Evolutionary conservation across 345 rosid genomes (phyloP).

Genomic region (Lepidium africanum): DNA sequence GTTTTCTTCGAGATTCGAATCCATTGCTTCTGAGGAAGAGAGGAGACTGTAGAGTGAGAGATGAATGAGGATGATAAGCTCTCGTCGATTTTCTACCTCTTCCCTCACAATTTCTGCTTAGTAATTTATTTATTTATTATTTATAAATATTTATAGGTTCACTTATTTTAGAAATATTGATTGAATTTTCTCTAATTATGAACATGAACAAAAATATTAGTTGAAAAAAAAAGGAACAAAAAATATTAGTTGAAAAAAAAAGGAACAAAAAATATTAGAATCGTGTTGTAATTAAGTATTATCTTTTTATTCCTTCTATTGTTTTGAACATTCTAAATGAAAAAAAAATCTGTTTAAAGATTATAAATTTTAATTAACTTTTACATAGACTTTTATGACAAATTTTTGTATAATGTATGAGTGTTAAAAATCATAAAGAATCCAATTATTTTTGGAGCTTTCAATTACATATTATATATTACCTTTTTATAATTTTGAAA

Average conservation of each 20-base stretch:
- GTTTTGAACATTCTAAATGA: neutral
- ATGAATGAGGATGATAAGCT: conserved; percentile 14
- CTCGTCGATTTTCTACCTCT: conserved; percentile 6
- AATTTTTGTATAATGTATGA: neutral
- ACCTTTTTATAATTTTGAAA: neutral
- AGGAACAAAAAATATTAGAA: too few species aligned
- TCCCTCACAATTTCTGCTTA: neutral
- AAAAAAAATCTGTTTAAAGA: neutral
- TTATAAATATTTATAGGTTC: too few species aligned
- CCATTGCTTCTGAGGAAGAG: conserved; percentile 24
- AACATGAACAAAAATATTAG: too few species aligned
- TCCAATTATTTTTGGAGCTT: neutral
- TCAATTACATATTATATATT: neutral
- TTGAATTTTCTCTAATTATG: neutral
- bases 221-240: too few species aligned
- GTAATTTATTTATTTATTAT: neutral
- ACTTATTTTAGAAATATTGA: neutral
- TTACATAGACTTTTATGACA: neutral
- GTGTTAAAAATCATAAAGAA: neutral
- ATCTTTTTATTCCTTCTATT: neutral
- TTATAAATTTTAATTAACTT: neutral
- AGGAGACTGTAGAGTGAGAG: neutral
- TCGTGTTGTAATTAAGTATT: too few species aligned
- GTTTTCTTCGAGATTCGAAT: conserved; percentile 28
- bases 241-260: too few species aligned